A percentile compares a stretch with the other conserved stretches of the same genome.
phyloP scores from a whole-genome alignment of 1,139 yeast genomes.

The Hyphopichia pseudoburtonii region DNA sequence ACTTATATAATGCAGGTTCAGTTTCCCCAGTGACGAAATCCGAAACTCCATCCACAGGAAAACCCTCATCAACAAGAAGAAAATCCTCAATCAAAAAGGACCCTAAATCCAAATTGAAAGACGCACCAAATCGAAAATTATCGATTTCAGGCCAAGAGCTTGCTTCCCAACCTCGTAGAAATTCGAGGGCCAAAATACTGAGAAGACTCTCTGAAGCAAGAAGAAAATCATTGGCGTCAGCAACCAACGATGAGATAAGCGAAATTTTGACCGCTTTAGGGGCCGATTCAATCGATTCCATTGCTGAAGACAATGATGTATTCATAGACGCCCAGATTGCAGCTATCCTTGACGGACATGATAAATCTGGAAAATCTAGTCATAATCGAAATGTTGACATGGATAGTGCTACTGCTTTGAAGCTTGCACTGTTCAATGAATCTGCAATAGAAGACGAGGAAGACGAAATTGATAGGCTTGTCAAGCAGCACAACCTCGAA shows the following conservation, averaged over 20 bases:
- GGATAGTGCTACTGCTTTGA: constrained; percentile 19
- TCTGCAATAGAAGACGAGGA: constrained; percentile 37
- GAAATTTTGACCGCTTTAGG: constrained; percentile 41
- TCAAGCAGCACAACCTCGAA: constrained; percentile 34
- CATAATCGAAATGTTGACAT: constrained; percentile 15
- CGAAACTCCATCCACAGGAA: constrained; percentile 2
- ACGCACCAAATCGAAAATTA: neutral
- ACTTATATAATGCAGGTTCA: constrained; percentile 32
- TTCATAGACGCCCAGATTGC: constrained; percentile 37
- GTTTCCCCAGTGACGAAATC: constrained; percentile 17
- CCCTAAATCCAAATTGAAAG: constrained; percentile 1
- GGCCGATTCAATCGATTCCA: constrained; percentile 35
- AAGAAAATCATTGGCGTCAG: constrained; percentile 40
- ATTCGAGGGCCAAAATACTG: constrained; percentile 11
- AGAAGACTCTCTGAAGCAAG: constrained; percentile 40
- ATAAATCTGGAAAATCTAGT: constrained; percentile 10
- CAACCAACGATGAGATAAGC: constrained; percentile 42
- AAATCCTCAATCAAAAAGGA: constrained; percentile 3
- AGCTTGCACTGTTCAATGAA: constrained; percentile 25
- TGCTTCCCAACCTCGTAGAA: constrained; percentile 7
- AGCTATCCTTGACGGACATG: constrained; percentile 28
- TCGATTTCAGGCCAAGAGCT: neutral
- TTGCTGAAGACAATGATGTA: constrained; percentile 36
- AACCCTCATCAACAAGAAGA: neutral
- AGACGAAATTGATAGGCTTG: constrained; percentile 38